These are phyloP conservation scores for Thielaviopsis euricoi DNA, from an alignment of 2,329 filamentous ascomycete species.

Conservation along the genomic window DNA sequence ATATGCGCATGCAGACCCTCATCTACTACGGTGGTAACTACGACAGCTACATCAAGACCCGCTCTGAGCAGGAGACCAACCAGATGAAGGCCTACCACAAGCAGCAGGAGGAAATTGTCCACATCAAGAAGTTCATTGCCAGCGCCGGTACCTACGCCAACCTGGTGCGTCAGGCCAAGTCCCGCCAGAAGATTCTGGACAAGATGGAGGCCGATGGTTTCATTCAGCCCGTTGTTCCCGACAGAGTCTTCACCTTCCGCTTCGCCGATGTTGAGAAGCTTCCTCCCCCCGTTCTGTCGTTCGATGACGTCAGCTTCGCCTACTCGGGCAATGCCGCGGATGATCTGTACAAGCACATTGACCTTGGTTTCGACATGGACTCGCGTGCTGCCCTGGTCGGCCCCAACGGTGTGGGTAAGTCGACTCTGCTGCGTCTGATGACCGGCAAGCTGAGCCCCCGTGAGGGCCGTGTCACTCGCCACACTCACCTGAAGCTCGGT, in stretches of 20 bases:
- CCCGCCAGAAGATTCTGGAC: slow-evolving; percentile 97
- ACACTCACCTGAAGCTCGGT: slow-evolving; percentile 97
- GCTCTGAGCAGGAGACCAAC: slow-evolving; percentile 86
- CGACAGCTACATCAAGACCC: slow-evolving; percentile 93
- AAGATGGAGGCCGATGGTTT: slow-evolving; percentile 99
- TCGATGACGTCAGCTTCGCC: slow-evolving; percentile 94
- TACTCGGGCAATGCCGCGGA: slow-evolving; percentile 84
- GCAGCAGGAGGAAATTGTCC: slow-evolving; percentile 96
- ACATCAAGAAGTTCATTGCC: slow-evolving; percentile 99
- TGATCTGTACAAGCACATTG: slow-evolving; percentile 89
- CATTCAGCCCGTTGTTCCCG: slow-evolving; percentile 74
- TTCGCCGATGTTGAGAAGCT: slow-evolving; percentile 99
- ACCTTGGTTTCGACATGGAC: slow-evolving; percentile 99
- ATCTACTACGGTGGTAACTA: slow-evolving; percentile 99
- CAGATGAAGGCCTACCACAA: slow-evolving; percentile 98
- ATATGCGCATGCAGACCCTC: slow-evolving; percentile 81
- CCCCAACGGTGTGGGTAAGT: slow-evolving; percentile 98
- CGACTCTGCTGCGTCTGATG: slow-evolving; percentile 88
- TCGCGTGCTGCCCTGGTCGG: slow-evolving; percentile 92
- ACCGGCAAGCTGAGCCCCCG: slow-evolving; percentile 86
- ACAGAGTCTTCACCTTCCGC: slow-evolving; percentile 90
- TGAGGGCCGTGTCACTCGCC: slow-evolving; percentile 63
- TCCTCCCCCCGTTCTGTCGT: slow-evolving; percentile 89
- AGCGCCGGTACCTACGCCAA: slow-evolving; percentile 99
- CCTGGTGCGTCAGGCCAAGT: slow-evolving; percentile 96